Conservation (phyloP, 768 basidiomycete species). For the Xerocomellus chrysenteron region DNA sequence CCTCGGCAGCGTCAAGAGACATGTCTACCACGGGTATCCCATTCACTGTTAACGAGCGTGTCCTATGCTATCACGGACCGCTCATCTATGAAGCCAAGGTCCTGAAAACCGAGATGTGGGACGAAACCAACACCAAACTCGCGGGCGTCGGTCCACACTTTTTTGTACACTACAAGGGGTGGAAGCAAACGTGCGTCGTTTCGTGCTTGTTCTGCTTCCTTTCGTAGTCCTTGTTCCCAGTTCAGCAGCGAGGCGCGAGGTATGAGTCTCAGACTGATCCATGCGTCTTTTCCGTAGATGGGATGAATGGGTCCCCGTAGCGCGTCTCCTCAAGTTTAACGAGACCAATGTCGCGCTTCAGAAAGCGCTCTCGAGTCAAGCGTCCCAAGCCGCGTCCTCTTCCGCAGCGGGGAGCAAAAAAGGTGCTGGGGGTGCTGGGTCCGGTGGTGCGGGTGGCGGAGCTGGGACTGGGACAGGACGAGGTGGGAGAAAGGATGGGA, state of each 20-base stretch:
- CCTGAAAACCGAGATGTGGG: constrained; percentile 64
- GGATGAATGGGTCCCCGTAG: constrained; percentile 70
- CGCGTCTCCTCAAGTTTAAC: constrained; percentile 80
- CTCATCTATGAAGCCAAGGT: constrained; percentile 95
- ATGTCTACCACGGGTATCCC: constrained; percentile 25
- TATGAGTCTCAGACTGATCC: not conserved
- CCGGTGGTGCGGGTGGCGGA: constrained; percentile 30
- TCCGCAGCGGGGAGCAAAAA: constrained; percentile 32
- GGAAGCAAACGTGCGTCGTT: constrained; percentile 87
- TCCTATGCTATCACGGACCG: constrained; percentile 93
- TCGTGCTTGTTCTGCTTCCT: not conserved
- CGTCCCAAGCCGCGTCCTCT: constrained; percentile 42
- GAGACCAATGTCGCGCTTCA: constrained; percentile 79
- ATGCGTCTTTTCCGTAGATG: constrained; percentile 1
- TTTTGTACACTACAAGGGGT: constrained; percentile 98
- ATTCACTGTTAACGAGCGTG: constrained; percentile 68
- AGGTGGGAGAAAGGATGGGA: constrained; percentile 55
- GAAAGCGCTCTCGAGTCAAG: constrained; percentile 56
- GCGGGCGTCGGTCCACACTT: constrained; percentile 76
- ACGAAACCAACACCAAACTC: constrained; percentile 59
- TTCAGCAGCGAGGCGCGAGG: not conserved
- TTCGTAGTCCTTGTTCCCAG: not conserved
- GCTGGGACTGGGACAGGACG: constrained; percentile 27
- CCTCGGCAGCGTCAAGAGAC: not conserved
- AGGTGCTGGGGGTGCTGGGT: constrained; percentile 19